Conservation (phyloP, 306 rosid genomes). For the Quercus dentata region DNA sequence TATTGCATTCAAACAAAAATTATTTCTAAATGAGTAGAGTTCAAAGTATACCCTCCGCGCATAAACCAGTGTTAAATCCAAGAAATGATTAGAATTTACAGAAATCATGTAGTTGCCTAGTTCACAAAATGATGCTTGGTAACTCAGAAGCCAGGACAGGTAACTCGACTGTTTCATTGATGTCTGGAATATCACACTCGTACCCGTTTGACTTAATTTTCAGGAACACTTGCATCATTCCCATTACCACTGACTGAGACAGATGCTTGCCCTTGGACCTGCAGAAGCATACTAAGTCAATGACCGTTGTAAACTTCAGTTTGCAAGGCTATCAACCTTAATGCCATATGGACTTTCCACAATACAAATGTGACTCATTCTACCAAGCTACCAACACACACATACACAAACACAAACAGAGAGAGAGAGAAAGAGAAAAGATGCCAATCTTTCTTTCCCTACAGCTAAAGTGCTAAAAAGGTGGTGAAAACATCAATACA, state of each 20-base stretch:
- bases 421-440: not conserved
- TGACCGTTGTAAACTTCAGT: not conserved
- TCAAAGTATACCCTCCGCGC: not conserved
- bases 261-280: conserved; percentile 58
- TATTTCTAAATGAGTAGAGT: not conserved
- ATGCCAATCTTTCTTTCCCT: not conserved
- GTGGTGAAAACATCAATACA: not conserved
- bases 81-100: not conserved
- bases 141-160: conserved; percentile 12
- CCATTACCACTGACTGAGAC: conserved; percentile 43
- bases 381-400: no score
- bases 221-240: conserved; percentile 75
- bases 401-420: no score
- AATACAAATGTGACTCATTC: not conserved
- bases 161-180: not conserved
- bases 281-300: conserved; percentile 33
- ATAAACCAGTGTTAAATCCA: not conserved
- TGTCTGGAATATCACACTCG: conserved; percentile 29
- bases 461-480: not conserved
- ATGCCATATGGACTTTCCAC: not conserved
- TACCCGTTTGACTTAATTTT: conserved; percentile 53
- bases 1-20: not conserved
- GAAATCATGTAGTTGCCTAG: conserved; percentile 3
- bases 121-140: conserved; percentile 14
- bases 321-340: not conserved